phyloP scores from a whole-genome alignment of 208 protist species.

The Jaenimonas drosophilae region DNA sequence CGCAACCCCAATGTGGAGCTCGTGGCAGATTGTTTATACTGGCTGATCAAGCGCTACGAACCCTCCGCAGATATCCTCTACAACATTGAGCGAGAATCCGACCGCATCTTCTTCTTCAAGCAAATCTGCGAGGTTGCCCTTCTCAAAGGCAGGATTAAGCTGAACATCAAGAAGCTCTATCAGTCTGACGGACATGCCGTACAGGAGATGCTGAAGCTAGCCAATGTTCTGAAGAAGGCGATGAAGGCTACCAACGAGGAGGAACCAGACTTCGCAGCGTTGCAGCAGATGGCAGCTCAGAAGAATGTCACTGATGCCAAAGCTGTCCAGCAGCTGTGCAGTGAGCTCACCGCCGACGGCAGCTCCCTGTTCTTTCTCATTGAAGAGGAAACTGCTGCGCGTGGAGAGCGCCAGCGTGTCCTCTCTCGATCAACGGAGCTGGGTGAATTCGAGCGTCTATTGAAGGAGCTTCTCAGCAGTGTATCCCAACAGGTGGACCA shows the following conservation, averaged over 20 bases:
- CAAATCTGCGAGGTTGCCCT: conserved; percentile 78
- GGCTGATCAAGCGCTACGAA: conserved; percentile 91
- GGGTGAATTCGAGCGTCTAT: conserved; percentile 86
- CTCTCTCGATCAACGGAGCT: conserved; percentile 80
- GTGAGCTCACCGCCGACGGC: conserved; percentile 81
- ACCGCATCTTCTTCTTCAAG: conserved; percentile 92
- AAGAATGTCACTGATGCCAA: conserved; percentile 79
- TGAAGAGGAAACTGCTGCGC: conserved; percentile 60
- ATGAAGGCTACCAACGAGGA: conserved; percentile 69
- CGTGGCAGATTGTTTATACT: conserved; percentile 89
- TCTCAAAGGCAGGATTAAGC: conserved; percentile 83
- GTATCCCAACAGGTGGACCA: conserved; percentile 77
- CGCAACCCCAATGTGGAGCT: conserved; percentile 93
- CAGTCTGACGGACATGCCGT: conserved; percentile 92
- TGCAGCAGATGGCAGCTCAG: conserved; percentile 82
- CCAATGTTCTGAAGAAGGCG: conserved; percentile 83
- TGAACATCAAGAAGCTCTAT: conserved; percentile 95
- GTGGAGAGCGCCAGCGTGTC: conserved; percentile 67
- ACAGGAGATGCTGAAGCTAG: conserved; percentile 94
- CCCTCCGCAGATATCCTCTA: conserved; percentile 86
- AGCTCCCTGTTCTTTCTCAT: conserved; percentile 87
- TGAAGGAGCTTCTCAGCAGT: conserved; percentile 63
- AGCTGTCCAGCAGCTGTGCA: conserved; percentile 81
- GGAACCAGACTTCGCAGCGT: conserved; percentile 56
- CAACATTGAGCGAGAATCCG: conserved; percentile 82